Evolutionary conservation across 2,329 filamentous ascomycete genomes (phyloP), one percentile per base, ranked within the genome.

Genomic region (Apiospora hydei): DNA sequence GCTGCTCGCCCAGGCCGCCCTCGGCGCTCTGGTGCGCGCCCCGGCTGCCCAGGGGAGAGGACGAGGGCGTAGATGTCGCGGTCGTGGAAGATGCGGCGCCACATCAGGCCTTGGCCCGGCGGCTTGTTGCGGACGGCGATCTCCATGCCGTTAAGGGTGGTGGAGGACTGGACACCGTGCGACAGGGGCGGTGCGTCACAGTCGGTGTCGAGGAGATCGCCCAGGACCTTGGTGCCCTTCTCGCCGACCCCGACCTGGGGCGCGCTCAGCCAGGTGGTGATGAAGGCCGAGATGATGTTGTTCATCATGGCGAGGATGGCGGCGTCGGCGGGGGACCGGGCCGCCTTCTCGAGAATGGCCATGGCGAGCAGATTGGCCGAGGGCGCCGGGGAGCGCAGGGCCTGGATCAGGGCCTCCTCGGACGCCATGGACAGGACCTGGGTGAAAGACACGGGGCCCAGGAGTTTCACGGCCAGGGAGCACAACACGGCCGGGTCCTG

Each of bases 321-420:
- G 44, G 85, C 85, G 69, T 90, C 86, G 69, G 82, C 78, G 16
- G 88, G 84, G 4, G 82, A 82, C 21, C 79, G 78, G 30, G 86
- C 81, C 4, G 88, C 89, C 76, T 91, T 91, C 73, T 87, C 82
- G 41, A 91, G 77, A 70, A 91, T 83, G 70, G 85, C 81, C 75
- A 92, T 83, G 76, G 85, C 89, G 34, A 92, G 86, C 21, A 90
- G 81, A 77, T 89, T 90, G 43, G 88, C 88, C 2, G 88, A 86
- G 0, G 88, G 84, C 0, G 88, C 83, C 1, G 88, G 85, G 0
- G 89, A 90, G 67, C 80, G 79, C 21, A 91, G 82, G 34, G 89
- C 89, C 49, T 83, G 82, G 67, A 89, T 80, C 4, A 91, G 79
- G 18, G 85, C 82, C 7, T 86, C 83, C 61, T 86, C 83, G 34